Percentiles rank a stretch among this genome's conserved stretches.
phyloP scores from a whole-genome alignment of 352 stramenopile genomes.

The Blastocystis hominis region DNA sequence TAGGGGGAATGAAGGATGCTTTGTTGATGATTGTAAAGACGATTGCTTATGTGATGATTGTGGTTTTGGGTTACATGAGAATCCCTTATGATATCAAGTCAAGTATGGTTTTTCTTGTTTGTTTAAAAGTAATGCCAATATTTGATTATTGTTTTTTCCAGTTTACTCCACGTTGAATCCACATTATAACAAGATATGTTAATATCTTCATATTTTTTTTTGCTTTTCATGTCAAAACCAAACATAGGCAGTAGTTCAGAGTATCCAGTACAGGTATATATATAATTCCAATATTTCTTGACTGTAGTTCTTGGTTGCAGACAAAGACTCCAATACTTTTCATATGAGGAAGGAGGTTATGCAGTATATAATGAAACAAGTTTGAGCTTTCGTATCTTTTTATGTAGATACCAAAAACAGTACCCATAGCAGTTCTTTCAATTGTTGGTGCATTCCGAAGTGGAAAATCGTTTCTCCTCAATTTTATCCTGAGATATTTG shows the following conservation, averaged over 20 bases:
- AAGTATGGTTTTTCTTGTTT: neutral
- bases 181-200: no score
- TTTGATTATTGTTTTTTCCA: no score
- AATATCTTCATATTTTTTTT: no score
- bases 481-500: conserved; percentile 90
- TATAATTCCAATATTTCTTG: no score
- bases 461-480: conserved; percentile 93
- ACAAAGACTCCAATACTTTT: conserved; percentile 18
- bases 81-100: neutral
- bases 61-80: neutral
- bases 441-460: conserved; percentile 95
- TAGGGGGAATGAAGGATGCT: neutral
- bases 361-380: neutral
- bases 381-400: neutral
- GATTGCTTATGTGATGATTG: neutral
- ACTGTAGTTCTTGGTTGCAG: neutral
- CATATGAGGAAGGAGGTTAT: neutral
- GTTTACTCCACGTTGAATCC: no score
- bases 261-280: no score
- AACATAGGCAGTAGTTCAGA: no score
- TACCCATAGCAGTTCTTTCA: conserved; percentile 90
- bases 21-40: conserved; percentile 34
- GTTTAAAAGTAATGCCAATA: no score
- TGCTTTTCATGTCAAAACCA: no score
- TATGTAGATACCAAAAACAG: conserved; percentile 70